A percentile compares a stretch with the other conserved stretches of the same genome.
Evolutionary conservation across 176 grass and related monocot species (phyloP).

Genomic region (Oryza glumipatula): DNA sequence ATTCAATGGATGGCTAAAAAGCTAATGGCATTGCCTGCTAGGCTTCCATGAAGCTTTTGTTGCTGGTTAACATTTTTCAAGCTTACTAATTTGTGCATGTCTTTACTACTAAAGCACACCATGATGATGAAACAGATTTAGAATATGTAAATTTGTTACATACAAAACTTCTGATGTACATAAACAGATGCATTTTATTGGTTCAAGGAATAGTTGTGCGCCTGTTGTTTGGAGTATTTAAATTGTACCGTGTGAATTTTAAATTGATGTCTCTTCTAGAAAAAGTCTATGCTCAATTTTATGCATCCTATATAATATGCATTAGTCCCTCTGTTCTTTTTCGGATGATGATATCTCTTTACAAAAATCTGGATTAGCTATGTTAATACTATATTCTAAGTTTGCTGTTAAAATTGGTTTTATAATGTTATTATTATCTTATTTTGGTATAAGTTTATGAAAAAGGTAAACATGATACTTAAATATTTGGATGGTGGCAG

Average conservation of each 20-base stretch:
- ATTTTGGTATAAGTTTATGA: neutral
- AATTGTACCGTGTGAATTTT: neutral
- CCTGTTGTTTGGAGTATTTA: neutral
- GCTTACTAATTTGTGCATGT: neutral
- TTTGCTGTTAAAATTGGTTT: neutral
- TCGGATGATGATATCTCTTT: neutral
- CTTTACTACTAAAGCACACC: neutral
- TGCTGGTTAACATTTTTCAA: neutral
- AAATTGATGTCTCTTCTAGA: neutral
- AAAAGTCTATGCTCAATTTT: neutral
- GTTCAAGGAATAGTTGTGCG: neutral
- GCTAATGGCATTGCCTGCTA: neutral
- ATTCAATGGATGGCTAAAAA: constrained; percentile 2
- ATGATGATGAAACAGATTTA: neutral
- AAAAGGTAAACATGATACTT: neutral
- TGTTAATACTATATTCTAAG: neutral
- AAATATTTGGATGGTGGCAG: constrained; percentile 52
- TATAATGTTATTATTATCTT: neutral
- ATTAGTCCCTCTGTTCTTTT: neutral
- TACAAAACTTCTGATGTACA: constrained; percentile 10
- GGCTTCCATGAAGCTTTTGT: neutral
- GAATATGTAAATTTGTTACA: neutral
- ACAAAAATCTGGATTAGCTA: neutral
- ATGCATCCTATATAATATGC: neutral
- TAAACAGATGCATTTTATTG: constrained; percentile 9